Evolutionary conservation across 2,329 filamentous ascomycete genomes (phyloP).

Genomic region (Xylariaceae sp.): DNA sequence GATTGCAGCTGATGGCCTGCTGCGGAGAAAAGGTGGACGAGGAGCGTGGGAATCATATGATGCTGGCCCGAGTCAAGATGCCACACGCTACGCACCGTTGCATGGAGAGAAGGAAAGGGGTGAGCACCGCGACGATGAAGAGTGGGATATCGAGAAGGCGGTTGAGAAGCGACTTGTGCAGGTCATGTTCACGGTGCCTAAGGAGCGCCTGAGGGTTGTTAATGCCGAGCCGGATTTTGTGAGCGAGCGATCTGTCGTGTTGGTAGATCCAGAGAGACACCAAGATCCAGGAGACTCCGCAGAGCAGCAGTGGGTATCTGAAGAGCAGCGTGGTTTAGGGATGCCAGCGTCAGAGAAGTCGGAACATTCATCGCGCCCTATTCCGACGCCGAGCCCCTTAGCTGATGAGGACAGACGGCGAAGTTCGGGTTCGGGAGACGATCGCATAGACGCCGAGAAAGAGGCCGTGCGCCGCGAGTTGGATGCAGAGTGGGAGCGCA

Average conservation of each 20-base stretch:
- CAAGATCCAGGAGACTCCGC: not conserved
- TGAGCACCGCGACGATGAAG: slow-evolving; percentile 68
- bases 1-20: slow-evolving; percentile 52
- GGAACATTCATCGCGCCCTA: not conserved
- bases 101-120: slow-evolving; percentile 45
- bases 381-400: slow-evolving; percentile 21
- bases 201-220: slow-evolving; percentile 85
- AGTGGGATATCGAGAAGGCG: slow-evolving; percentile 73
- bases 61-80: slow-evolving; percentile 42
- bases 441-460: slow-evolving; percentile 21
- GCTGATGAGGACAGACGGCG: slow-evolving; percentile 27
- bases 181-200: slow-evolving; percentile 93
- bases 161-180: slow-evolving; percentile 76
- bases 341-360: not conserved
- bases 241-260: slow-evolving; percentile 49
- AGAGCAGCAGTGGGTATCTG: not conserved
- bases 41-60: slow-evolving; percentile 57
- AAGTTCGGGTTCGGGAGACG: not conserved
- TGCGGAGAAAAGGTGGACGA: slow-evolving; percentile 62
- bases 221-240: slow-evolving; percentile 71
- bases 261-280: slow-evolving; percentile 48
- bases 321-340: not conserved
- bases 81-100: slow-evolving; percentile 38
- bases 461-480: slow-evolving; percentile 35
- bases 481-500: slow-evolving; percentile 34